phyloP scores from a whole-genome alignment of 2,329 filamentous ascomycete genomes.

The Xylaria sp. region DNA sequence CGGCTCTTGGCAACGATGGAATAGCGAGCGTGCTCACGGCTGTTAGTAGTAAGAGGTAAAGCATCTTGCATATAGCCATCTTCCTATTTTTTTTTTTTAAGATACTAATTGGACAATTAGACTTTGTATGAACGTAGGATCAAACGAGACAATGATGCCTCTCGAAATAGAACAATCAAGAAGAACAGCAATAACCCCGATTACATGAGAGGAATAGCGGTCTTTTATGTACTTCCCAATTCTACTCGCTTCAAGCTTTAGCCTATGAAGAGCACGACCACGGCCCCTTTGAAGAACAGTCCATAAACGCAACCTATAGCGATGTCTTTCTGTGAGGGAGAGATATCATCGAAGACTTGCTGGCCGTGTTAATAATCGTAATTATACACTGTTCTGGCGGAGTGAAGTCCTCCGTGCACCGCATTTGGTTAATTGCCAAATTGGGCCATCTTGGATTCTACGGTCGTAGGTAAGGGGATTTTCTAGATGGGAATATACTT shows the following conservation, averaged over 20 bases:
- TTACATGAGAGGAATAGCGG: not conserved
- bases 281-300: not conserved
- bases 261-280: slow-evolving; percentile 13
- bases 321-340: not conserved
- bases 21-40: slow-evolving; percentile 33
- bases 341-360: slow-evolving; percentile 25
- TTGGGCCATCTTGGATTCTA: not conserved
- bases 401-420: slow-evolving; percentile 25
- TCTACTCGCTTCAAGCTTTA: slow-evolving; percentile 12
- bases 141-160: not conserved
- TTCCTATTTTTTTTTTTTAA: not conserved
- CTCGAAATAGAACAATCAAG: not conserved
- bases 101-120: not conserved
- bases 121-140: not conserved
- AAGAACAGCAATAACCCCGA: not conserved
- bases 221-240: slow-evolving; percentile 16
- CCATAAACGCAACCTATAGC: slow-evolving; percentile 1
- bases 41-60: slow-evolving; percentile 35
- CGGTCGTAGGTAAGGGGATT: no score
- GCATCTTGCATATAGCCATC: slow-evolving; percentile 36
- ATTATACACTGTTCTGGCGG: slow-evolving; percentile 20
- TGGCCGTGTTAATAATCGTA: not conserved
- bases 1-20: slow-evolving; percentile 19
- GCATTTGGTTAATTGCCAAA: slow-evolving; percentile 24
- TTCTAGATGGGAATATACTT: no score